Evolutionary conservation across 345 rosid species (phyloP), one percentile per base, ranked within the genome.

Genomic region (Excoecaria agallocha): DNA sequence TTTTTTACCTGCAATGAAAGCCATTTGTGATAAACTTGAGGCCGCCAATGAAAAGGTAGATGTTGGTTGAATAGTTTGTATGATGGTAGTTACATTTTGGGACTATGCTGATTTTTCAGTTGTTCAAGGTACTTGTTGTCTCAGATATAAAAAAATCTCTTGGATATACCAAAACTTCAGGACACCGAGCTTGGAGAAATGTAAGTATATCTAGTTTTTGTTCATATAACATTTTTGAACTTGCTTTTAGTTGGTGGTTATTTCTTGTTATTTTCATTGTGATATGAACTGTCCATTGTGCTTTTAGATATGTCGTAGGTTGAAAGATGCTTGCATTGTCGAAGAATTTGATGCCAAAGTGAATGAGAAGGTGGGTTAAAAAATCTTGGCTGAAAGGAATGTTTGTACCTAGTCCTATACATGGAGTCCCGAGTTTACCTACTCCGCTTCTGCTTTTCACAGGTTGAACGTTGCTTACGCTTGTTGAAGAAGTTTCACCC

Each of bases 131-230:
- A 78, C 93, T 93, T 75, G 93, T 93, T 78, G 85, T 95, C 77
- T 82, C 97, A 74, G 98, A 95, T 86, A 78, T 95, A 67, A 95
- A 95, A 83, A 86, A 76, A 50, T 87, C 83, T 82, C 94, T 95
- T 75, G 97, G 96, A 72, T 93, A 95, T 76, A 72, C 67, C 46
- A 90, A 96, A 81, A 75, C 74, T 55, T 49, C 81, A 24, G 89
- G 90, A 57, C 94, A 93, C 75, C 89, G 82, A 81, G 87, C 93
- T 76, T 95, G 97, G 99, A 91, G 94, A 88, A 82, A 77, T 82
- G 98, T 93, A 86, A 85, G 81, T 59, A 51, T 62, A 15, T 38
- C 24, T 5, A 51, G 52, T 22, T 9, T 51, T 64, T 5, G 9
- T 41, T 24, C 30, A 38, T 59, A 6, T 2, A 43, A 5, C 73